Base-by-base conservation (phyloP, 129 eudicot genomes). In the Chrysanthemum makinoi region DNA sequence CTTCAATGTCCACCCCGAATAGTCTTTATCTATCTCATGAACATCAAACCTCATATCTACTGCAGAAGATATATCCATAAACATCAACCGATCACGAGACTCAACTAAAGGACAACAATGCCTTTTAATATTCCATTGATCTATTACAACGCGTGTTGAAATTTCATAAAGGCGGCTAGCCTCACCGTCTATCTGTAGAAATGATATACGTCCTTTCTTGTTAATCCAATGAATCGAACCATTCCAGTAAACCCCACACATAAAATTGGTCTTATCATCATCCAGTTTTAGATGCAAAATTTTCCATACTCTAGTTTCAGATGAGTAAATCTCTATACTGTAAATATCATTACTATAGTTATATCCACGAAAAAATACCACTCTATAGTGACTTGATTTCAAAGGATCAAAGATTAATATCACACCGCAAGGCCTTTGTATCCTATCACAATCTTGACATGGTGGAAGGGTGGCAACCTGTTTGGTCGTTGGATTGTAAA, bases 401-500 rank as follows among this genome's bases (percentile, higher is more conserved):
- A 65, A 3, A 3, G 80, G 91, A 68, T 88, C 91, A 65, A 85
- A 88, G 51, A 76, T 83, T 15, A 88, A 75, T 10, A 72, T 75
- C 60, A 85, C 20, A n/a, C 82, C 84, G 62, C 58, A 16, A 10
- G 81, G 70, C 30, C 70, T 72, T 56, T 52, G 53, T 33, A 64
- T 10, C 79, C 71, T 52, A 26, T 52, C 73, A 10, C 50, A 65
- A 0, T 72, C 65, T 28, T 17, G 64, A 15, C 72, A 79, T 43
- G 50, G 33, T 8, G 82, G 79, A 66, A 80, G 72, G 19, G 56
- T 56, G 39, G 53, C 59, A 52, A 73, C 81, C 66, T 74, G 79
- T 16, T 75, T 78, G 9, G 83, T 83, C 0, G 82, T 80, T 2
- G 95, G 95, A 69, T 88, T 88, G 65, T 57, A 82, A 4, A 88